Evolutionary conservation across 768 basidiomycete species (phyloP), one percentile per base, ranked within the genome.

Genomic region (Lentinula edodes): DNA sequence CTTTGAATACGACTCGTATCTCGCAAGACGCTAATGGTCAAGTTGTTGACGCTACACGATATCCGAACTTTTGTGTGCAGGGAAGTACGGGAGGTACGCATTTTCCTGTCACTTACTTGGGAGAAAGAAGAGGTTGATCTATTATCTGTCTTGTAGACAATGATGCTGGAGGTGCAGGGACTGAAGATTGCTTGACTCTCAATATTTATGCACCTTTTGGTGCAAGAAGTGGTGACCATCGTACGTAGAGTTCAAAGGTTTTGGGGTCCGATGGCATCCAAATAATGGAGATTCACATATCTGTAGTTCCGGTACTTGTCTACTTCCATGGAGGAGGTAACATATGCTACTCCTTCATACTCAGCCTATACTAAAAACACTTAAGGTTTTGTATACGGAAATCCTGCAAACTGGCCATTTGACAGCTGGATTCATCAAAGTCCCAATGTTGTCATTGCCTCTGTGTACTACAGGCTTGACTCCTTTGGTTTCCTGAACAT

Each of bases 131-230:
- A 42, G 42, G 23, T 23, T 23, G 23, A 23, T 23, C 15, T 42
- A 50, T 18, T 39, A 10, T 63, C n/a, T 32, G 62, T 6, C 20
- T 20, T 10, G n/a, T 43, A 85, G 82, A 51, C 18, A 82, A 80
- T 10, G 85, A 85, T 65, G 77, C 80, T 32, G 85, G 86, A 52
- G 85, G 86, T 38, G 83, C 84, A 10, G 86, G 87, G 8, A 81
- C 80, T 52, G 86, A 88, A 71, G 86, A 88, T 63, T 88, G 85
- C 64, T 69, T 88, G 41, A 87, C 87, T 52, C 72, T 87, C n/a
- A 86, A 88, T 66, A 76, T 89, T 12, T 88, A 87, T 61, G 71
- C 83, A 13, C 86, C 87, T 2, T 71, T 74, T 6, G 76, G 77
- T 9, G 77, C 80, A 2, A 80, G 76, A 38, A 65, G 70, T 35